Evolutionary conservation across 1,284 basidiomycete species (phyloP).

Genomic region (Tilletia horrida): DNA sequence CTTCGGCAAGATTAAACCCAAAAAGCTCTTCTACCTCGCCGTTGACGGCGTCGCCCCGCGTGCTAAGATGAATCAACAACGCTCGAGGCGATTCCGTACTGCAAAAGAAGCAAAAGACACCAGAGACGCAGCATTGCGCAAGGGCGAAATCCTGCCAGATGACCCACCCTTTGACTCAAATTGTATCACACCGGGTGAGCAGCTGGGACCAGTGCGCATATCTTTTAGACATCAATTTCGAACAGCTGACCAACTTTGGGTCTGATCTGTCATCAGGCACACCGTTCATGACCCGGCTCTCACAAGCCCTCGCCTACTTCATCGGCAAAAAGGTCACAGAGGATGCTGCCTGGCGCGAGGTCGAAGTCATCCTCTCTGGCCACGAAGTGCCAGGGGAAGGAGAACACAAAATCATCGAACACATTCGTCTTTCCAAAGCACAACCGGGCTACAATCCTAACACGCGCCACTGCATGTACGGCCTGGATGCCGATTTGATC

Average conservation of each 20-base stretch:
- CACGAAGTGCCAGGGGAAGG: constrained; percentile 97
- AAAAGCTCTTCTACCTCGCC: constrained; percentile 86
- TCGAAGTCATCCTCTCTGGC: constrained; percentile 92
- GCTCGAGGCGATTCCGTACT: constrained; percentile 77
- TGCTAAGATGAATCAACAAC: constrained; percentile 99
- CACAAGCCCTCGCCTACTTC: constrained; percentile 89
- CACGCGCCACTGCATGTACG: constrained; percentile 93
- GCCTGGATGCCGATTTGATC: constrained; percentile 95
- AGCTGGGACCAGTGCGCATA: background rate
- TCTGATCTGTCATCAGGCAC: too few relatives aligned
- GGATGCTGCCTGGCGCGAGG: constrained; percentile 68
- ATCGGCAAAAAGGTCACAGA: constrained; percentile 59
- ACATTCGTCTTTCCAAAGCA: constrained; percentile 87
- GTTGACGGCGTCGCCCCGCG: constrained; percentile 96
- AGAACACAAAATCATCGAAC: constrained; percentile 99
- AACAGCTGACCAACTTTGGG: too few relatives aligned
- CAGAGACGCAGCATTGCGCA: constrained; percentile 76
- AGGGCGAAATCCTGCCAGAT: constrained; percentile 85
- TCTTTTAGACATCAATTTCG: background rate
- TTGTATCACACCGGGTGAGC: constrained; percentile 91
- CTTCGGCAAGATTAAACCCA: constrained; percentile 94
- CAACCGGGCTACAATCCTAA: constrained; percentile 93
- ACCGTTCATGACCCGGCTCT: constrained; percentile 86
- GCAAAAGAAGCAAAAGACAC: constrained; percentile 88
- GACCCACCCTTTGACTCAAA: constrained; percentile 97